A percentile compares a stretch with the other conserved stretches of the same genome.
These are phyloP conservation scores for Juglanconis oblonga DNA, from an alignment of 2,329 filamentous ascomycete species.

Conservation along the genomic window DNA sequence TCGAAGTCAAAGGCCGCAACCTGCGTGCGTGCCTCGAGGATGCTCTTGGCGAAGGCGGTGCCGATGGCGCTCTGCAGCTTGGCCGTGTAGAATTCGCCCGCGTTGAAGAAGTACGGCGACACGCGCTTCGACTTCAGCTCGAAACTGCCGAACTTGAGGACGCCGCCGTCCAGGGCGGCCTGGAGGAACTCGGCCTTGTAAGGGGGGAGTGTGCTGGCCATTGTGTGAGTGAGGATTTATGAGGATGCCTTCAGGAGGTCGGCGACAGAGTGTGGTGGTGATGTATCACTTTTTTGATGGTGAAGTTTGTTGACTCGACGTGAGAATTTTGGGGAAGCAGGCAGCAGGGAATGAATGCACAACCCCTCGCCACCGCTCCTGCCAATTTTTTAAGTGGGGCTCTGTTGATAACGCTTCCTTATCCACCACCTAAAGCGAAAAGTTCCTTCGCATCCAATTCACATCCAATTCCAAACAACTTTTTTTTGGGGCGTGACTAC, in stretches of 20 bases:
- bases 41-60: constrained; percentile 73
- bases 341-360: too few relatives aligned
- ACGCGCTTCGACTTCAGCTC: constrained; percentile 88
- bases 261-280: not conserved
- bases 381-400: too few relatives aligned
- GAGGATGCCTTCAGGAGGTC: not conserved
- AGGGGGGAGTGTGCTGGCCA: constrained; percentile 40
- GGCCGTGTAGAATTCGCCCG: constrained; percentile 82
- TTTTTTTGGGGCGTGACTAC: not conserved
- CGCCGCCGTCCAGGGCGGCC: constrained; percentile 63
- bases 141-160: constrained; percentile 79
- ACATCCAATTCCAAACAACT: not conserved
- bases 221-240: not conserved
- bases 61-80: constrained; percentile 75
- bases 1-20: constrained; percentile 59
- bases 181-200: constrained; percentile 74
- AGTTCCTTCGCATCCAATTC: not conserved
- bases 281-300: not conserved
- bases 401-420: too few relatives aligned
- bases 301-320: not conserved
- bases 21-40: constrained; percentile 46
- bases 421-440: too few relatives aligned
- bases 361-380: too few relatives aligned
- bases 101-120: constrained; percentile 98
- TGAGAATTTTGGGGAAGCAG: not conserved